Percentiles rank a stretch among this genome's conserved stretches.
phyloP scores from a whole-genome alignment of 164 flowering plant species.

The Tetracentron sinense region DNA sequence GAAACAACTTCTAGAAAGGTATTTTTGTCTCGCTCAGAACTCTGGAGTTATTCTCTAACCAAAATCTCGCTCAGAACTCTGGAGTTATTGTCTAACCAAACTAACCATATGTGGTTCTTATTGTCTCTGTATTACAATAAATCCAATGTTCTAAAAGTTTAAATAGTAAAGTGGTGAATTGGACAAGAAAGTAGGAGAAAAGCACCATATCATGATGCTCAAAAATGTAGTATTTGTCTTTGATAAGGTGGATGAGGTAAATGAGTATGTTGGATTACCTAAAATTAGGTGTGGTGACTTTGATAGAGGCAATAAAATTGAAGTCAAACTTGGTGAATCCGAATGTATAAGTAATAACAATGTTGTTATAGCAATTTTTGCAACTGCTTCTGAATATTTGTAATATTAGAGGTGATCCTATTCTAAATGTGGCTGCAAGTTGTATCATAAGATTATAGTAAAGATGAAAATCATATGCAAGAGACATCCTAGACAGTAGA shows the following conservation, averaged over 20 bases:
- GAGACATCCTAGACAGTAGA: constrained; percentile 53
- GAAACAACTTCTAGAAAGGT: constrained; percentile 3
- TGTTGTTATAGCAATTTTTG: constrained; percentile 18
- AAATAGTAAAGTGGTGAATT: no score
- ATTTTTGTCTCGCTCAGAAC: no score
- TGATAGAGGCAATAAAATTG: constrained; percentile 24
- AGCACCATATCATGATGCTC: constrained; percentile 32
- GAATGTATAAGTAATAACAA: constrained; percentile 22
- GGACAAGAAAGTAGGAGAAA: no score
- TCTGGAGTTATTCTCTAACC: no score
- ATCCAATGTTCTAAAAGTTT: no score
- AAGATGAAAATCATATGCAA: constrained; percentile 60
- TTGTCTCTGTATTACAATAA: no score
- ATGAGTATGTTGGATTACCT: constrained; percentile 23
- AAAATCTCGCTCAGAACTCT: no score
- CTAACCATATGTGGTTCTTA: no score
- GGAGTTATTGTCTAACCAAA: no score
- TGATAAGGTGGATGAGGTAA: constrained; percentile 51
- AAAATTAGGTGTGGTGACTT: constrained; percentile 19
- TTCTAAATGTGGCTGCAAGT: constrained; percentile 48
- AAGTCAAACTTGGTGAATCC: constrained; percentile 23
- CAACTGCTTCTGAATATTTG: constrained; percentile 23
- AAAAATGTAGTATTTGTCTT: constrained; percentile 56
- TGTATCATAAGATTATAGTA: no score
- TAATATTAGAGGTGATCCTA: constrained; percentile 34